These are phyloP conservation scores for Metschnikowia matae DNA, from an alignment of 805 yeast species.

Conservation along the genomic window DNA sequence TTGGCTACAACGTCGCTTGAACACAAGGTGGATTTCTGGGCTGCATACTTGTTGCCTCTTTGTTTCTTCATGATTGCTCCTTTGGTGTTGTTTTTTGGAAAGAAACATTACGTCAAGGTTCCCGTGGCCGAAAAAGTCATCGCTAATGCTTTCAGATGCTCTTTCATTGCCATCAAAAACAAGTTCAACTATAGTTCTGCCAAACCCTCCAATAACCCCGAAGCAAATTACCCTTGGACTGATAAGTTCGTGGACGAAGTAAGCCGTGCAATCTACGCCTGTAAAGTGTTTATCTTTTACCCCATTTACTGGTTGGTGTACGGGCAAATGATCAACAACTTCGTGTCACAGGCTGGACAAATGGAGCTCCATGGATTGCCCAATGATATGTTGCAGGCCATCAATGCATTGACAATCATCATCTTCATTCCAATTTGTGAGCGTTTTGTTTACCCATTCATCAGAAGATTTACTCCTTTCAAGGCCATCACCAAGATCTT, in stretches of 20 bases:
- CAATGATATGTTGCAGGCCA: slow-evolving; percentile 14
- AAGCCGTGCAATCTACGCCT: slow-evolving; percentile 11
- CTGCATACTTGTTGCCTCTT: slow-evolving; percentile 14
- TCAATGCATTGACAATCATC: slow-evolving; percentile 12
- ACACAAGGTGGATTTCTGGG: slow-evolving; percentile 13
- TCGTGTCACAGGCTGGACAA: slow-evolving; percentile 16
- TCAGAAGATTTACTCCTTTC: slow-evolving; percentile 14
- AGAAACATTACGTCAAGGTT: slow-evolving; percentile 9
- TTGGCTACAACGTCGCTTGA: slow-evolving; percentile 14
- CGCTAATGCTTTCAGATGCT: slow-evolving; percentile 10
- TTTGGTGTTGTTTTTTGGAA: slow-evolving; percentile 9
- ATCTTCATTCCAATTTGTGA: slow-evolving; percentile 14
- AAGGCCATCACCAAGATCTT: slow-evolving; percentile 15
- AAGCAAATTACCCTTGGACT: slow-evolving; percentile 10
- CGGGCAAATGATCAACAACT: slow-evolving; percentile 15
- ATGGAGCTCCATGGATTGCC: slow-evolving; percentile 17
- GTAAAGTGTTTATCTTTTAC: slow-evolving; percentile 15
- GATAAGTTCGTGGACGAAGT: slow-evolving; percentile 15
- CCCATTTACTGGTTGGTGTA: slow-evolving; percentile 17
- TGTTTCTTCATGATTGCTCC: slow-evolving; percentile 12
- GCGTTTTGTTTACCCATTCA: slow-evolving; percentile 11
- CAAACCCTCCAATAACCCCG: slow-evolving; percentile 15
- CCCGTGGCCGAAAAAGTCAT: slow-evolving; percentile 12
- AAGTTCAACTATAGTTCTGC: slow-evolving; percentile 11
- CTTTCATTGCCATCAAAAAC: slow-evolving; percentile 9